Evolutionary conservation across 2,329 filamentous ascomycete species (phyloP), one percentile per base, ranked within the genome.

Genomic region (Waltergamsia citrina): DNA sequence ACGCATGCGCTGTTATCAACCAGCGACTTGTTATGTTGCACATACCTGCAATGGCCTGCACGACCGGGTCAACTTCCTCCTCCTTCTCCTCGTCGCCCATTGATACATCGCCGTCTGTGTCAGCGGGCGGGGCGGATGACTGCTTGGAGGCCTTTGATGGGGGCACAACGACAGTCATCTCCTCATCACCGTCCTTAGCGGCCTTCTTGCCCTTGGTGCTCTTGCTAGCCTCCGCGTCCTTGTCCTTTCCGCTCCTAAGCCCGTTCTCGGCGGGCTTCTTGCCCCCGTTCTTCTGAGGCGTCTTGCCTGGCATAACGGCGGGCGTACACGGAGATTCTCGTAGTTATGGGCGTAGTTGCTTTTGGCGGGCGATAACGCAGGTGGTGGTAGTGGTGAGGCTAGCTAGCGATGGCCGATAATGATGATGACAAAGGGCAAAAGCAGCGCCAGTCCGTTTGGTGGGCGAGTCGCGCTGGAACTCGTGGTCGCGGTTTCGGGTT

Each of bases 111-210:
- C 71, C 78, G 47, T 85, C 79, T 39, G 67, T 67, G 51, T 81
- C 75, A 44, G 74, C 67, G 21, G 64, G 60, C 35, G 66, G 59
- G 45, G 65, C 65, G 38, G 77, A 70, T 38, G 71, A 60, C 60
- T 75, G 60, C 52, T 71, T 71, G 40, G 69, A 63, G 49, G 65
- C 63, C 66, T 85, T 85, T 43, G 78, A 74, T 38, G 79, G 80
- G 35, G 82, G 81, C 29, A 86, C 80, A 48, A 87, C 81, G 43
- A 86, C 81, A 33, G 81, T 86, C 80, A 86, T 86, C 65, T 85
- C 81, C 48, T 79, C 78, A 47, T 84, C 81, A 50, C 71, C 78
- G 51, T 86, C 78, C 58, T 78, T 79, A 48, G 50, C 53, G 15
- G 54, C 51, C 18, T 33, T 18, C 61, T 77, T 77, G 64, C 80